Percentiles rank a stretch among this genome's conserved stretches.
Evolutionary conservation across 305 asterid species (phyloP).

Genomic region (Withania somnifera): DNA sequence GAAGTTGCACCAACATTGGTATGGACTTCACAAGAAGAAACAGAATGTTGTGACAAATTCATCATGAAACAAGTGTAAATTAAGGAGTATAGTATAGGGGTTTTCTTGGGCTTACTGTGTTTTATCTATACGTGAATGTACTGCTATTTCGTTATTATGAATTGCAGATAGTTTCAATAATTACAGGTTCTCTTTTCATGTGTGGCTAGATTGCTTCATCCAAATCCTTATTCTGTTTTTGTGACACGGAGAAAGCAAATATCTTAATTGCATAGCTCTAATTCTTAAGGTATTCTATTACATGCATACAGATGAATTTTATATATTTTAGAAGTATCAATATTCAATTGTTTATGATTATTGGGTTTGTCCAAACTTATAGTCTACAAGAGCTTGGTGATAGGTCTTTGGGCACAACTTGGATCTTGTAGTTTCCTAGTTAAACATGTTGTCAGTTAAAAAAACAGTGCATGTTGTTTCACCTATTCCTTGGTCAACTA

Average conservation of each 20-base stretch:
- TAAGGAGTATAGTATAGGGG: neutral
- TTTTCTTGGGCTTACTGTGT: neutral
- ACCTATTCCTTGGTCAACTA: neutral
- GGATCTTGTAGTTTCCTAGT: neutral
- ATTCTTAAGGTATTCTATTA: neutral
- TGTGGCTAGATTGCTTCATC: neutral
- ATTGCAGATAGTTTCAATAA: neutral
- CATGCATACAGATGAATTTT: neutral
- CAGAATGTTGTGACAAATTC: neutral
- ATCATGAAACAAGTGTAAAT: neutral
- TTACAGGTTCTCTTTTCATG: neutral
- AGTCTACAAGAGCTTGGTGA: neutral
- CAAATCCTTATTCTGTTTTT: neutral
- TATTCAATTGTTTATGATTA: conserved; percentile 24
- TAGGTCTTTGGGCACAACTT: neutral
- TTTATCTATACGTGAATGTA: neutral
- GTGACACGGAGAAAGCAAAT: neutral
- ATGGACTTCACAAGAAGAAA: neutral
- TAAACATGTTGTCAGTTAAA: neutral
- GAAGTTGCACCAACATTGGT: neutral
- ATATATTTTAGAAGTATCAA: conserved; percentile 14
- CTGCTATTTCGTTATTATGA: neutral
- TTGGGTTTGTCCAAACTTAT: neutral
- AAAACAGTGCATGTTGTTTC: neutral
- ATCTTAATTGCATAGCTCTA: neutral